Conservation (phyloP, 306 rosid species). For the Sechiopsis laciniata region DNA sequence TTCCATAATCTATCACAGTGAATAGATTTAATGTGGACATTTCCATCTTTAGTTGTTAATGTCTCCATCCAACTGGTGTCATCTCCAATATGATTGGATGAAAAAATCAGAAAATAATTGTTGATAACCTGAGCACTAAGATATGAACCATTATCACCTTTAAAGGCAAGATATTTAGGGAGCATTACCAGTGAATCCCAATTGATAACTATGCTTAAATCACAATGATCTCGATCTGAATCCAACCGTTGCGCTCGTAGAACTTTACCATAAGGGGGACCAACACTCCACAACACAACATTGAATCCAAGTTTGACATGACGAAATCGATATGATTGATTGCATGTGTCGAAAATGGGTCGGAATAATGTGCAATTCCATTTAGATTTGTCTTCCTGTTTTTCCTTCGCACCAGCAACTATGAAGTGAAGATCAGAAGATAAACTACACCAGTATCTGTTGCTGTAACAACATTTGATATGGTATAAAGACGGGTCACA, state of each 20-base stretch:
- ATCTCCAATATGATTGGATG: not conserved
- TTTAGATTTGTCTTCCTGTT: no score
- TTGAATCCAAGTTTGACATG: not conserved
- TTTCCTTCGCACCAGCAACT: not conserved
- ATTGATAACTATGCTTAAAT: not conserved
- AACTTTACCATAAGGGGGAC: not conserved
- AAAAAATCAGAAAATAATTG: not conserved
- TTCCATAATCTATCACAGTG: not conserved
- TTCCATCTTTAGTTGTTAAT: not conserved
- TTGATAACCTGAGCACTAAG: not conserved
- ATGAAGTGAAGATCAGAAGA: not conserved
- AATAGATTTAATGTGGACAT: not conserved
- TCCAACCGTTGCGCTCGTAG: not conserved
- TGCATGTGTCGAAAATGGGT: not conserved
- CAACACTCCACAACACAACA: not conserved
- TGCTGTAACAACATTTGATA: no score
- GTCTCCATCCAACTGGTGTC: not conserved
- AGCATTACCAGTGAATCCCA: not conserved
- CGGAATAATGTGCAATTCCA: constrained; percentile 10
- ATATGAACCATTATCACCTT: not conserved
- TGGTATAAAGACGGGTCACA: not conserved
- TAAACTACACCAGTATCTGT: no score
- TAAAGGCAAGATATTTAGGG: constrained; percentile 14
- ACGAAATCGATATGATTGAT: not conserved
- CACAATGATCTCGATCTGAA: not conserved